Evolutionary conservation across 2,329 filamentous ascomycete species (phyloP), one percentile per base, ranked within the genome.

Genomic region (Huntiella moniliformis): DNA sequence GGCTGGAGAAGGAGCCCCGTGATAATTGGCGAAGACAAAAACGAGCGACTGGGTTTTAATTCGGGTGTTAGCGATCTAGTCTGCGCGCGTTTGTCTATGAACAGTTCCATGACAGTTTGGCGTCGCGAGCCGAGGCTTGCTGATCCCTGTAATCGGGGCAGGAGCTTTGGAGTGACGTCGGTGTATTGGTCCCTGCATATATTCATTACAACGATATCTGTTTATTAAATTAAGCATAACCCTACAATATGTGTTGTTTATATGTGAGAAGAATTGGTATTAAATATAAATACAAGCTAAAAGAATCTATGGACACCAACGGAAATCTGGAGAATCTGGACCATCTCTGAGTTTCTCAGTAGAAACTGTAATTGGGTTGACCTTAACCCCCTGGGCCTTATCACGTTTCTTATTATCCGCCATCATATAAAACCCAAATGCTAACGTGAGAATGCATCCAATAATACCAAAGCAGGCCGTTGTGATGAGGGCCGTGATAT

Each of bases 401-500:
- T 82, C 67, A 28, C 77, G 64, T 36, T 71, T 61, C 54, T 60
- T 65, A 53, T 77, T 54, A 58, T 63, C 63, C 56, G 67, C 57
- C 13, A 73, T 64, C 79, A 82, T 83, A 53, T 67, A 82, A 0
- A 61, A 47, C 0, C 75, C 77, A 45, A 82, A 55, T 5, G 62
- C 44, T 1, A 67, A 58, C 0, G 77, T 71, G 46, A 79, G 57
- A 1, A 73, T 50, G 4, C 69, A 67, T 0, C 79, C 79, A 0
- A 63, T 63, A 0, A 68, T 78, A 0, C 79, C 79, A 60, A 80
- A 80, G 0, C 66, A 66, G 1, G 75, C 76, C 1, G 73, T 79
- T 0, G 76, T 82, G 32, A 74, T 69, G 37, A 83, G 58, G 0
- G 79, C 79, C 1, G 63, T 76, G 48, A 74, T 67, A 53, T 83